Evolutionary conservation across 2,329 filamentous ascomycete species (phyloP).

Genomic region (Cephalotrichum gorgonifer): DNA sequence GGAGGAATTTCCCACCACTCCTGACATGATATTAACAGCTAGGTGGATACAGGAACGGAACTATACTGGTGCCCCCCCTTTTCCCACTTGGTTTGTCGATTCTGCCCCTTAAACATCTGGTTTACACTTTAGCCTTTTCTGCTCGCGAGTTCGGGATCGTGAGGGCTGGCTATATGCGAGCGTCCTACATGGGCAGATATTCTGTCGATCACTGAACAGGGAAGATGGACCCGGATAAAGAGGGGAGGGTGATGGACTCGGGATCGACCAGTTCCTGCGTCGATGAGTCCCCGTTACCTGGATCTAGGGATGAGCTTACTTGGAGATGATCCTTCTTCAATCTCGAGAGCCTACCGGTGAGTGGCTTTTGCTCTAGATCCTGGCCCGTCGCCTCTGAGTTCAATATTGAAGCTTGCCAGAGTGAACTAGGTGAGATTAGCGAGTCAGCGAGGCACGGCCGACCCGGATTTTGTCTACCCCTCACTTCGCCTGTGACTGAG

Average conservation of each 20-base stretch:
- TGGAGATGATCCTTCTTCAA: too few species aligned
- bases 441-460: too few species aligned
- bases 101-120: not conserved
- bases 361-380: too few species aligned
- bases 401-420: too few species aligned
- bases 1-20: not conserved
- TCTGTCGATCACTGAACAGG: not conserved
- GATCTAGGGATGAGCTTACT: not conserved
- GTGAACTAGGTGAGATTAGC: too few species aligned
- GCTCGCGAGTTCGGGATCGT: too few species aligned
- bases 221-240: not conserved
- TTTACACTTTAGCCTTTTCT: not conserved
- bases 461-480: too few species aligned
- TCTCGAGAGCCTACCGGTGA: too few species aligned
- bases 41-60: too few species aligned
- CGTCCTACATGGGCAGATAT: not conserved
- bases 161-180: not conserved
- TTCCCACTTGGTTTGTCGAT: not conserved
- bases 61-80: too few species aligned
- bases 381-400: too few species aligned
- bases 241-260: not conserved
- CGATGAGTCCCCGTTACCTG: not conserved
- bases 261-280: not conserved
- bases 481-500: too few species aligned
- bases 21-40: not conserved